Evolutionary conservation across 306 rosid genomes (phyloP), one percentile per base, ranked within the genome.

Genomic region (apple (Malus domestica)): DNA sequence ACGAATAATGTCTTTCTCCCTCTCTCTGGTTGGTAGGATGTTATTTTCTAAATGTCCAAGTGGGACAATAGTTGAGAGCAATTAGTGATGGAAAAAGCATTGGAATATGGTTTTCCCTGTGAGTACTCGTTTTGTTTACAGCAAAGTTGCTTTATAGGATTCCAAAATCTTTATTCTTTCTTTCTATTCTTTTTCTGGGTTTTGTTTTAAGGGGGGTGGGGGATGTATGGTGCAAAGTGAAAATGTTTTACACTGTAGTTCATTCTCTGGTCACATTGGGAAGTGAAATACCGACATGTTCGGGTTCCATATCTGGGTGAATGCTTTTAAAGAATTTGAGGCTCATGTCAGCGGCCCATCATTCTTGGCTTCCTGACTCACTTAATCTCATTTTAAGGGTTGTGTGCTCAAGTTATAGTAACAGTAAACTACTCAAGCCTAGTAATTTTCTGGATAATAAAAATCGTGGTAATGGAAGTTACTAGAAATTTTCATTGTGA

Each of bases 71-170:
- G 55, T 73, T 72, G 74, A 66, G 66, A 10, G 80, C 84, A 66
- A 66, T 76, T 68, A 67, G 75, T 67, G 69, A 76, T 54, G 6
- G 33, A 81, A 79, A 73, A 81, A 77, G 85, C 32, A 45, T 51
- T 66, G 59, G 83, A 74, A 73, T 74, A 49, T 81, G 75, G 78
- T 78, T 80, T 82, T 76, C 79, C 72, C 77, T 73, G 61, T 72
- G 82, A 54, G 74, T 73, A 51, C 81, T 82, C 82, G 82, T 87
- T 78, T 87, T 78, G 78, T 62, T 61, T 49, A 30, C 66, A 72
- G 42, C 63, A 85, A 86, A 88, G 91, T 82, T 88, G 79, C 91
- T 87, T 88, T 88, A 54, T 80, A 57, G 85, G 75, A 76, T 79
- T 55, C 82, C 83, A 69, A 59, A 3, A 10, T 49, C 68, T 76